Percentiles rank a stretch among this genome's conserved stretches.
Conservation (phyloP, 495 filamentous ascomycete genomes). For the Aspergillus coremiiformis region DNA sequence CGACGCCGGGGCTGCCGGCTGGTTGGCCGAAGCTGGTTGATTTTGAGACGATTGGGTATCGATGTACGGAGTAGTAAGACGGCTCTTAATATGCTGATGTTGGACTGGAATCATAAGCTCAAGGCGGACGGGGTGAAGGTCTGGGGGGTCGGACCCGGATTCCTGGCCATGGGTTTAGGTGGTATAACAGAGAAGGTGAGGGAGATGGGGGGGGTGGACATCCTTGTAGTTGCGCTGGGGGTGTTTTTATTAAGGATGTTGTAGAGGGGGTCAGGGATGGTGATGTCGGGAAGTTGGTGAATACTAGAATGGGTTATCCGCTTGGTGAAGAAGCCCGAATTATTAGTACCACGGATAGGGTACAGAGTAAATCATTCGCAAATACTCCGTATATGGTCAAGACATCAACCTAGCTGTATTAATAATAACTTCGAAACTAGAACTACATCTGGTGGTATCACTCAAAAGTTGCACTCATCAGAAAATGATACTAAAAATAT, state of each 20-base stretch:
- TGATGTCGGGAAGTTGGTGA: slow-evolving; percentile 30
- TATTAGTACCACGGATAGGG: too few species aligned
- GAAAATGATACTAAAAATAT: not conserved
- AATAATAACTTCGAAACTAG: too few species aligned
- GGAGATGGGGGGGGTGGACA: slow-evolving; percentile 29
- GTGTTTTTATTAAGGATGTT: slow-evolving; percentile 25
- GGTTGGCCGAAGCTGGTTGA: slow-evolving; percentile 41
- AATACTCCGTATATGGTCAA: too few species aligned
- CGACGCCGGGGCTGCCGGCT: slow-evolving; percentile 17
- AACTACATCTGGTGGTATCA: too few species aligned
- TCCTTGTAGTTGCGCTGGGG: slow-evolving; percentile 29
- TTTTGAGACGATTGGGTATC: slow-evolving; percentile 26
- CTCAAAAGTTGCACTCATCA: not conserved
- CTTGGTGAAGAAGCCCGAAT: too few species aligned
- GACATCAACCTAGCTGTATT: too few species aligned
- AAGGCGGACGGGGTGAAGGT: slow-evolving; percentile 35
- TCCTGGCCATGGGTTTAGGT: slow-evolving; percentile 28
- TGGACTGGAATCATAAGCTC: slow-evolving; percentile 26
- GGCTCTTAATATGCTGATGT: slow-evolving; percentile 31
- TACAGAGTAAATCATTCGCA: too few species aligned
- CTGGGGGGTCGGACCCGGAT: slow-evolving; percentile 25
- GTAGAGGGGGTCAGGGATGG: slow-evolving; percentile 32
- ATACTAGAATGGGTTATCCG: not conserved
- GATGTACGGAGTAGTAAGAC: slow-evolving; percentile 27
- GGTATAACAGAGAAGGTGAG: slow-evolving; percentile 17